Percentiles rank a stretch among this genome's conserved stretches.
Evolutionary conservation across 1,284 basidiomycete genomes (phyloP).

Genomic region (Sanguinoderma infundibulare): DNA sequence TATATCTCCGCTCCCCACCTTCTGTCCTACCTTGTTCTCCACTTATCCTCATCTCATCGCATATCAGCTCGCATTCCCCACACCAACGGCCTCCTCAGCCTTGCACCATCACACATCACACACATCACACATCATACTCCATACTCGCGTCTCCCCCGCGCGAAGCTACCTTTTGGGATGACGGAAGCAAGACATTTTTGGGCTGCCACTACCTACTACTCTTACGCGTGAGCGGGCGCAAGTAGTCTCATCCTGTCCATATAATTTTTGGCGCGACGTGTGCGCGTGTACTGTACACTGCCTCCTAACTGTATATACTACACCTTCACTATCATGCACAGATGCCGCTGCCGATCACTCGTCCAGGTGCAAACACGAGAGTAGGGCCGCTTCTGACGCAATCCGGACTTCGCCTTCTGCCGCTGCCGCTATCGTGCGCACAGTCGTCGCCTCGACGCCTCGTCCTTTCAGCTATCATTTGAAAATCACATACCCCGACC

Average conservation of each 20-base stretch:
- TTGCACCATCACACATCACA: no score
- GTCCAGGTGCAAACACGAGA: neutral
- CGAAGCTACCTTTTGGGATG: no score
- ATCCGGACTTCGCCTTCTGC: neutral
- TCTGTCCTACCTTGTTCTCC: neutral
- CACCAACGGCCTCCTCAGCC: no score
- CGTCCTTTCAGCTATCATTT: neutral
- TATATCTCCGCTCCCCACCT: neutral
- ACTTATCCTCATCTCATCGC: neutral
- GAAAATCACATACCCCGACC: no score
- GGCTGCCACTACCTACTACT: no score
- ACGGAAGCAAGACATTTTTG: no score
- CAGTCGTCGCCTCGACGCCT: neutral
- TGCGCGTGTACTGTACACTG: slow-evolving; percentile 7
- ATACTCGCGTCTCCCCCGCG: neutral
- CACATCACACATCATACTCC: neutral
- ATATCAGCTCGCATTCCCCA: neutral
- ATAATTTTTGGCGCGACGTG: neutral
- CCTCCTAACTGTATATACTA: slow-evolving; percentile 3
- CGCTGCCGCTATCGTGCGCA: neutral
- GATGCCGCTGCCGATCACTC: neutral
- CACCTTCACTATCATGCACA: neutral
- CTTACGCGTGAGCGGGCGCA: neutral
- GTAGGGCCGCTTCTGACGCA: neutral
- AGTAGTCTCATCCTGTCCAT: neutral